Conservation (phyloP, 2,329 filamentous ascomycete genomes). For the Parascedosporium putredinis region DNA sequence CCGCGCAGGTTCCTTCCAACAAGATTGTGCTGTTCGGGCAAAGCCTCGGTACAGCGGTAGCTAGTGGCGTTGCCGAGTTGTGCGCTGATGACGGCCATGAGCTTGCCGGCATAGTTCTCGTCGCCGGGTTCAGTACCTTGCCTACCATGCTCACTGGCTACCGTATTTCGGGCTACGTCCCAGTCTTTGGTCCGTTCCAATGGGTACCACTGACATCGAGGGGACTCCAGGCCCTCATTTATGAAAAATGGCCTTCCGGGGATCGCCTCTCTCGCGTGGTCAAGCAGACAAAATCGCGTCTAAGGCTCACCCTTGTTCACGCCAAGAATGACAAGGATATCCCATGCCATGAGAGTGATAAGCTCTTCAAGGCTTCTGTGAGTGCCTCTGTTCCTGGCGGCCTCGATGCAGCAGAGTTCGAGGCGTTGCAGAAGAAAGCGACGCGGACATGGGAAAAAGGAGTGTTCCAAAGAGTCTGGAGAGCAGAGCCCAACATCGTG, state of each 20-base stretch:
- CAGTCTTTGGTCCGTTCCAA: constrained; percentile 63
- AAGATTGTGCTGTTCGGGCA: constrained; percentile 78
- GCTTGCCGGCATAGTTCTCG: constrained; percentile 71
- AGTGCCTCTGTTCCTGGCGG: constrained; percentile 33
- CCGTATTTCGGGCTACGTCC: constrained; percentile 65
- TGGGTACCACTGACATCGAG: constrained; percentile 14
- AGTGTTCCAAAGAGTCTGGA: constrained; percentile 38
- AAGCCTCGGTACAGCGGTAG: constrained; percentile 79
- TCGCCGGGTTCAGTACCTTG: constrained; percentile 70
- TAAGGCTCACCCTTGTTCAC: constrained; percentile 67
- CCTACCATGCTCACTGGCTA: constrained; percentile 67
- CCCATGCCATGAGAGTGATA: constrained; percentile 58
- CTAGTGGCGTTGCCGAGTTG: constrained; percentile 61
- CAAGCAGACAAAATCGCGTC: constrained; percentile 34
- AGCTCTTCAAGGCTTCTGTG: constrained; percentile 50
- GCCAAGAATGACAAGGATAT: constrained; percentile 77
- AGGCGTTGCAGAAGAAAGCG: constrained; percentile 32
- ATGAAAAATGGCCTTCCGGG: constrained; percentile 75
- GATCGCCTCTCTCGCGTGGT: constrained; percentile 52
- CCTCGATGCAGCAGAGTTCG: constrained; percentile 26
- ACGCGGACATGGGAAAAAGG: constrained; percentile 33
- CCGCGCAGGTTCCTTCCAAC: constrained; percentile 53
- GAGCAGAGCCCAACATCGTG: constrained; percentile 31
- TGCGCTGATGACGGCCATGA: constrained; percentile 51
- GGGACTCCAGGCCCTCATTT: constrained; percentile 53